Conservation (phyloP, 2,329 filamentous ascomycete species). For the Lachnellula subtilissima region DNA sequence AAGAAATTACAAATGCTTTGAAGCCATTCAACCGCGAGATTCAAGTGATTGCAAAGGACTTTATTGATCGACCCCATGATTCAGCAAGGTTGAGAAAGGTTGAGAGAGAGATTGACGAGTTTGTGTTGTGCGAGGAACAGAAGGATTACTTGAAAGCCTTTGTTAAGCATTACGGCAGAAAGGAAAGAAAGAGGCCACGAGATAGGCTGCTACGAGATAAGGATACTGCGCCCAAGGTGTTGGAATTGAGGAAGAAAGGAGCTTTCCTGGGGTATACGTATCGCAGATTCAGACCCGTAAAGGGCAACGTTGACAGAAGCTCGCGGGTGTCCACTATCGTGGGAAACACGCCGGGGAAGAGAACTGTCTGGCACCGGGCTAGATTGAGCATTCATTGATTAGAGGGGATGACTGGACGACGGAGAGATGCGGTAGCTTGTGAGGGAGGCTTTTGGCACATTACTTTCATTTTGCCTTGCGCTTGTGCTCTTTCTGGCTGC, state of each 20-base stretch:
- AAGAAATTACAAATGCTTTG: slow-evolving; percentile 29
- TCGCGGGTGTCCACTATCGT: not conserved
- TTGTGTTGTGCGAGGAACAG: slow-evolving; percentile 29
- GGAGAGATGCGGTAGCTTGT: too few species aligned
- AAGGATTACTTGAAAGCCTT: slow-evolving; percentile 32
- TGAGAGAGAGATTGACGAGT: slow-evolving; percentile 32
- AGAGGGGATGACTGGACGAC: not conserved
- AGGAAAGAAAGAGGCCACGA: slow-evolving; percentile 73
- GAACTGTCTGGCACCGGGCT: slow-evolving; percentile 27
- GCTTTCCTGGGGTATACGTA: slow-evolving; percentile 92
- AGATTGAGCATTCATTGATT: slow-evolving; percentile 29
- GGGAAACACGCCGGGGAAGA: slow-evolving; percentile 13
- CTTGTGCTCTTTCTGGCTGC: not conserved
- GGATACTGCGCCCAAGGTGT: slow-evolving; percentile 57
- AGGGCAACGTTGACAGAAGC: slow-evolving; percentile 7
- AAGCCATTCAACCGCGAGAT: slow-evolving; percentile 31
- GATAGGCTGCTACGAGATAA: slow-evolving; percentile 79
- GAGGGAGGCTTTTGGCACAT: not conserved
- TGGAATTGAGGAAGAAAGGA: slow-evolving; percentile 74
- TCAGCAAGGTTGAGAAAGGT: slow-evolving; percentile 26
- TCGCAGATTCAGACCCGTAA: slow-evolving; percentile 42
- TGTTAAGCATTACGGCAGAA: slow-evolving; percentile 35
- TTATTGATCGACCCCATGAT: slow-evolving; percentile 30
- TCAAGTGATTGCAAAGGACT: slow-evolving; percentile 28
- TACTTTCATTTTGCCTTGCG: not conserved